Base-by-base conservation (phyloP, 352 stramenopile species). In the Phytophthora podocarpi region DNA sequence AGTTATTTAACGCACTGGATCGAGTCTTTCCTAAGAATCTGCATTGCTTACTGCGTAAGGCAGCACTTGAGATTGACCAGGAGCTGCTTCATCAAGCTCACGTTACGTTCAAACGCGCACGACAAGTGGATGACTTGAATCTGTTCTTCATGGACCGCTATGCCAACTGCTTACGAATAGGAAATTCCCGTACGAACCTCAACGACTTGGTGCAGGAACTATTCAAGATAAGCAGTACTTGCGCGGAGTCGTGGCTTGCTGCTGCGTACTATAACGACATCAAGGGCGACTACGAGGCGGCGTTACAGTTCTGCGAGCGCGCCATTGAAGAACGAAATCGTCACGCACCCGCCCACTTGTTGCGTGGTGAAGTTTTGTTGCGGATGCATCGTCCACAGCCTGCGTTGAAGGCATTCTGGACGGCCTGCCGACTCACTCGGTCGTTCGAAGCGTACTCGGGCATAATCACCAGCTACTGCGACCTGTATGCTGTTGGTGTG, bases 401-500 rank as follows among this genome's bases (percentile, higher is more conserved):
- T 41, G 86, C 86, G 18, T 60, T 92, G 20, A 63, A 75, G 24
- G 62, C 86, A 34, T 95, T 92, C 35, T 85, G 76, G 32, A 80
- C 76, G 21, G 80, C 78, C 1, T 87, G 78, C 23, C 79, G 88
- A 45, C 70, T 92, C n/a, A 59, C 59, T 10, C 78, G 74, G 27
- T 82, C 72, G 21, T 60, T 95, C 3, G 80, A 91, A 18, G 86
- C 83, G 9, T 93, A 87, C 45, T 77, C 78, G 5, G 86, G 84
- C 3, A 80, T 95, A 36, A 78, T 92, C 24, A 78, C 77, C 27
- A 87, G 79, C 59, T 91, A 91, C 59, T 93, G 84, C 28, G 78
- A 85, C 15, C 59, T 95, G 35, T 89, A 64, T 55, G 55, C 76
- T 6, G 71, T 85, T 28, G 84, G 81, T 34, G 67, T 80, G 34